phyloP scores from a whole-genome alignment of 345 rosid genomes.

The Corchorus olitorius region DNA sequence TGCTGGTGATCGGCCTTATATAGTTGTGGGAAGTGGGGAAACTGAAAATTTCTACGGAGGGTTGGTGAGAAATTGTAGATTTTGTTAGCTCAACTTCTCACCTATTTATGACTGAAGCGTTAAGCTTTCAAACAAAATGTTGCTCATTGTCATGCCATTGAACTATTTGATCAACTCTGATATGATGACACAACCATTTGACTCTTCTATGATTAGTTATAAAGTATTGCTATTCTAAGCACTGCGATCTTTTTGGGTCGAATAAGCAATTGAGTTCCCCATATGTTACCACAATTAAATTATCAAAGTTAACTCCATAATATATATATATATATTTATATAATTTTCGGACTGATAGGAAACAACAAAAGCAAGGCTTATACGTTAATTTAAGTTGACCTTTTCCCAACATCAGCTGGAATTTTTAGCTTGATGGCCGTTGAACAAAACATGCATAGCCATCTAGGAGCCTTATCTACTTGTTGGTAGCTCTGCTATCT shows the following conservation, averaged over 20 bases:
- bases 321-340: background rate
- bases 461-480: background rate
- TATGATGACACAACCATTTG: background rate
- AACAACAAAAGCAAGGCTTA: background rate
- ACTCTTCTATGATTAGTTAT: background rate
- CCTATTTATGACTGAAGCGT: background rate
- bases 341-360: background rate
- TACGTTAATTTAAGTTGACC: background rate
- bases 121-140: background rate
- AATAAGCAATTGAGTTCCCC: background rate
- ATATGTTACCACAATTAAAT: too few relatives aligned
- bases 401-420: background rate
- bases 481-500: too few relatives aligned
- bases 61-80: conserved; percentile 1
- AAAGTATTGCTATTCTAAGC: background rate
- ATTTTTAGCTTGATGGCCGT: background rate
- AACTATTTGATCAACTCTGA: background rate
- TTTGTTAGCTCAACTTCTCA: conserved; percentile 13
- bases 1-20: background rate
- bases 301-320: background rate
- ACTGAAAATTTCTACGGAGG: background rate
- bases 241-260: background rate
- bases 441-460: background rate
- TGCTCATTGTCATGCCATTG: background rate
- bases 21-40: conserved; percentile 2